Conservation (phyloP, 2,329 filamentous ascomycete species). For the Fusarium sarcochroum region DNA sequence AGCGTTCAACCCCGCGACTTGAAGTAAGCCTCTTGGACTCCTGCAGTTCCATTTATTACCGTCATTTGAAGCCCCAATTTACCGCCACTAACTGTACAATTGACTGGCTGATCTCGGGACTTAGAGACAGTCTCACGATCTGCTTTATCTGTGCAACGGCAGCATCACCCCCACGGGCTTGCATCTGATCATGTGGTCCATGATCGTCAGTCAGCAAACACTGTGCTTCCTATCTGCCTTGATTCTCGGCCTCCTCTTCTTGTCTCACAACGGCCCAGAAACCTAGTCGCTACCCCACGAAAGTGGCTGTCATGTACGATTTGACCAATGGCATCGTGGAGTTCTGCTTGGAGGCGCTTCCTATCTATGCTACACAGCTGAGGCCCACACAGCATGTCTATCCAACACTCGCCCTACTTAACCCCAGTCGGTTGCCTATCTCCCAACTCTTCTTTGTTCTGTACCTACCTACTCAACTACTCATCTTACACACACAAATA, state of each 20-base stretch:
- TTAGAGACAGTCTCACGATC: constrained; percentile 24
- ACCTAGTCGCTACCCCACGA: constrained; percentile 38
- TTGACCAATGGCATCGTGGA: constrained; percentile 25
- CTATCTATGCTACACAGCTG: constrained; percentile 39
- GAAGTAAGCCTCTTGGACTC: constrained; percentile 5
- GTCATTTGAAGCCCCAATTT: constrained; percentile 21
- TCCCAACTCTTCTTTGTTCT: constrained; percentile 14
- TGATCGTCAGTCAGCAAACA: constrained; percentile 33
- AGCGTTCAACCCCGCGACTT: constrained; percentile 24
- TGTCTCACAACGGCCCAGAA: constrained; percentile 17
- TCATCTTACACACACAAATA: constrained; percentile 7
- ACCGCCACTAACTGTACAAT: constrained; percentile 3
- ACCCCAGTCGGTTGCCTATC: constrained; percentile 30
- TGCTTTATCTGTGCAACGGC: constrained; percentile 33
- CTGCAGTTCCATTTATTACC: constrained; percentile 6
- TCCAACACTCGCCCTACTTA: constrained; percentile 35
- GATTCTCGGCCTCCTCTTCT: constrained; percentile 23
- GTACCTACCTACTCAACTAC: constrained; percentile 16
- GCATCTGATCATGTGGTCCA: constrained; percentile 37
- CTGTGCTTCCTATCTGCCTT: constrained; percentile 34
- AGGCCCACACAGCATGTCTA: constrained; percentile 31
- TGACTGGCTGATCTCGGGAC: constrained; percentile 29
- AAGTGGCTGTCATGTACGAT: constrained; percentile 25
- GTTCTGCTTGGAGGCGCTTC: constrained; percentile 15
- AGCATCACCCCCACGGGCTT: constrained; percentile 32